Percentiles rank a stretch among this genome's conserved stretches.
phyloP scores from a whole-genome alignment of 352 stramenopile species.

The Globisporangium polare region DNA sequence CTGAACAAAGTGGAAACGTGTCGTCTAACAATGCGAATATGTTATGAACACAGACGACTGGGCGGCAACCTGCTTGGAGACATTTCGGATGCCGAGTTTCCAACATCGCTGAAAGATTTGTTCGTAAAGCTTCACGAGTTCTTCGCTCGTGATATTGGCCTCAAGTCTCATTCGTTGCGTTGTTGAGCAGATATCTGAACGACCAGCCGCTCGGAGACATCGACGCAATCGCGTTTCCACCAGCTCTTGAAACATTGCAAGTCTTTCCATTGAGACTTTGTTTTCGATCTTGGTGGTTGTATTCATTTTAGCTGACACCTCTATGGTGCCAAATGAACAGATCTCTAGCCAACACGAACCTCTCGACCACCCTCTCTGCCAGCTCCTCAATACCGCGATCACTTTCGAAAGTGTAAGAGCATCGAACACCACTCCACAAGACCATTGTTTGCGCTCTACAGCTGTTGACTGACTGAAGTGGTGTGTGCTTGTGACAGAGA shows the following conservation, averaged over 20 bases:
- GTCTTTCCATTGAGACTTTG: background rate
- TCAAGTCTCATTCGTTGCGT: background rate
- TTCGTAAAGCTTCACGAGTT: background rate
- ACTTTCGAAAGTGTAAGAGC: constrained; percentile 3
- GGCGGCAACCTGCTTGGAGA: constrained; percentile 5
- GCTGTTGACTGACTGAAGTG: background rate
- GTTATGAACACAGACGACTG: background rate
- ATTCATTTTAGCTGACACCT: background rate
- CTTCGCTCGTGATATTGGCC: background rate
- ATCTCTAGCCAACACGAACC: constrained; percentile 1
- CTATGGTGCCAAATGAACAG: background rate
- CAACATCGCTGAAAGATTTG: constrained; percentile 5
- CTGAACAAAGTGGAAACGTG: background rate
- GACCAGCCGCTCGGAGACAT: constrained; percentile 3
- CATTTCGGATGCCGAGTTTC: background rate
- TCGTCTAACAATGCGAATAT: background rate
- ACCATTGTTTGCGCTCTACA: background rate
- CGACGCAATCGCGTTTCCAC: background rate
- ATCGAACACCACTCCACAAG: background rate
- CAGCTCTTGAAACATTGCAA: background rate
- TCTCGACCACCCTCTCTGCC: background rate
- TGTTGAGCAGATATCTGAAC: background rate
- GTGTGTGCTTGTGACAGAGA: background rate
- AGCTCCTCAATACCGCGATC: background rate
- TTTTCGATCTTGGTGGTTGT: background rate